These are phyloP conservation scores for Spizellomyces punctatus DNA, from an alignment of 192 early-diverging fungal genomes.

Conservation along the genomic window DNA sequence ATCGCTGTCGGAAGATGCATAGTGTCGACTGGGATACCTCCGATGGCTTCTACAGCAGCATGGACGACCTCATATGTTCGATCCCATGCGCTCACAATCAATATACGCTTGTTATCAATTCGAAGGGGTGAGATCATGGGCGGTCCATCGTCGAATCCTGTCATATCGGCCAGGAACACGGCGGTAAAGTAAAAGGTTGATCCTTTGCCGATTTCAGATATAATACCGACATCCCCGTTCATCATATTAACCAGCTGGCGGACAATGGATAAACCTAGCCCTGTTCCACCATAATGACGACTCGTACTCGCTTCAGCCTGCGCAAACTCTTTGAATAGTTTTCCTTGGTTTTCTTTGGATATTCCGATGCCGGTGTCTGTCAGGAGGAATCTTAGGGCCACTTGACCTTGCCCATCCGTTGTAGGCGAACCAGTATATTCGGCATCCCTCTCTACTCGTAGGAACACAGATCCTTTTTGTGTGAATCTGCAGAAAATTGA, in stretches of 20 bases:
- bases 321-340: conserved; percentile 81
- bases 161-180: not conserved
- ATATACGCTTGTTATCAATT: conserved; percentile 7
- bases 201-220: conserved; percentile 70
- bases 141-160: no score
- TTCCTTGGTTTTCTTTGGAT: conserved; percentile 69
- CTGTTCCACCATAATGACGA: conserved; percentile 79
- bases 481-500: conserved; percentile 11
- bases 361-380: conserved; percentile 87
- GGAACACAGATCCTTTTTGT: conserved; percentile 25
- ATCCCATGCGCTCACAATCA: conserved; percentile 20
- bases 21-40: conserved; percentile 1
- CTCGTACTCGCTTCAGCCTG: conserved; percentile 65
- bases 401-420: conserved; percentile 36
- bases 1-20: no score
- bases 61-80: conserved; percentile 21
- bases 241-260: conserved; percentile 74
- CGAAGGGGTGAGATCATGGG: not conserved
- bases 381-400: conserved; percentile 71
- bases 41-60: not conserved
- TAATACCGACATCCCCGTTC: conserved; percentile 80
- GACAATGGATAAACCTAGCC: conserved; percentile 80
- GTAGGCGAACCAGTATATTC: not conserved
- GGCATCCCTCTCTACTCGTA: conserved; percentile 1
- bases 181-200: conserved; percentile 78